A percentile compares a stretch with the other conserved stretches of the same genome.
These are phyloP conservation scores for Corchorus olitorius DNA, from an alignment of 345 rosid species.

Conservation along the genomic window DNA sequence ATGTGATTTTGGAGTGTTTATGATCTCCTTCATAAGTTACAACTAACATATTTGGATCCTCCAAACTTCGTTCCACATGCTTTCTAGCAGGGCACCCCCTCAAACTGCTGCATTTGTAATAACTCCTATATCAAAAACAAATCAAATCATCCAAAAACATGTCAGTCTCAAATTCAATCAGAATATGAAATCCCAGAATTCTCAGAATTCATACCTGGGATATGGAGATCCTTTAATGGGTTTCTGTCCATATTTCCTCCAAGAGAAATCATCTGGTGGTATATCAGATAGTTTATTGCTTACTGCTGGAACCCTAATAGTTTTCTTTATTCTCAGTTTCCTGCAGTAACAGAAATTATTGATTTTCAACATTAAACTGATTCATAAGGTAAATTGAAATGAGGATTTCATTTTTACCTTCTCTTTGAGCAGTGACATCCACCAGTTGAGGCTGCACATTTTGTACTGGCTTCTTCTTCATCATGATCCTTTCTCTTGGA, in stretches of 20 bases:
- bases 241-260: constrained; percentile 47
- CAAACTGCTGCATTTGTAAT: constrained; percentile 42
- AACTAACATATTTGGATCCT: constrained; percentile 41
- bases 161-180: not conserved
- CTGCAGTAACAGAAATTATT: not conserved
- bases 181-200: too few species aligned
- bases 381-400: not conserved
- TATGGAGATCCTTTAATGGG: constrained; percentile 48
- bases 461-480: constrained; percentile 18
- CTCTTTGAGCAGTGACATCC: constrained; percentile 36
- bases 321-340: constrained; percentile 36
- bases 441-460: constrained; percentile 30
- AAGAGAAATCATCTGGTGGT: constrained; percentile 37
- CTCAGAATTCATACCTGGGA: constrained; percentile 32
- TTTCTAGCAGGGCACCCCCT: constrained; percentile 45
- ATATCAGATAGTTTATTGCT: constrained; percentile 36
- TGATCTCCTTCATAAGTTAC: constrained; percentile 48
- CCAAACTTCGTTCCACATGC: constrained; percentile 39
- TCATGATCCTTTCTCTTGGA: constrained; percentile 10
- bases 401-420: constrained; percentile 23
- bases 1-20: constrained; percentile 23
- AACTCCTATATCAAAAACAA: constrained; percentile 26
- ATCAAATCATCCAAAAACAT: not conserved
- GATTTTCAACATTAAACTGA: too few species aligned
- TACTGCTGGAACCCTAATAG: constrained; percentile 31